Evolutionary conservation across 1,139 yeast genomes (phyloP).

Genomic region (Scheffersomyces cryptocercus): DNA sequence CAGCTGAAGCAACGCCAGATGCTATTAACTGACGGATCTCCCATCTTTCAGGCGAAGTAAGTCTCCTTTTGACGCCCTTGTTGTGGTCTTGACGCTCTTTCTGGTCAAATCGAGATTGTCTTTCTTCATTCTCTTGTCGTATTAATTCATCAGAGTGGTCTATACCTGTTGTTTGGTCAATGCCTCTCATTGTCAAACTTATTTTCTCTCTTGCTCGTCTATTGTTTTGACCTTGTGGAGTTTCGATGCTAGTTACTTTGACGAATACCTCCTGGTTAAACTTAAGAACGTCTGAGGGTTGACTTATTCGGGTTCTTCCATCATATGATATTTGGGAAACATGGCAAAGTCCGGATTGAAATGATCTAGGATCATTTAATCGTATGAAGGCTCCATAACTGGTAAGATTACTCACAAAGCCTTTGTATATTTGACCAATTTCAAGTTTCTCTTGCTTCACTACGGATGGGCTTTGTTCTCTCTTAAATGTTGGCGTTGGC

Average conservation of each 20-base stretch:
- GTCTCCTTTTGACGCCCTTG: constrained; percentile 37
- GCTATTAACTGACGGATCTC: constrained; percentile 81
- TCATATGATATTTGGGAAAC: constrained; percentile 62
- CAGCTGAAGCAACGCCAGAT: constrained; percentile 69
- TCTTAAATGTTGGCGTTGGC: constrained; percentile 1
- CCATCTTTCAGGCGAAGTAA: constrained; percentile 90
- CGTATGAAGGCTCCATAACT: constrained; percentile 80
- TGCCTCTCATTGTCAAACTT: constrained; percentile 68
- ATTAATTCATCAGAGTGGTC: constrained; percentile 27
- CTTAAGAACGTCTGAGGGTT: constrained; percentile 60
- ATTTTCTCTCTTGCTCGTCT: constrained; percentile 39
- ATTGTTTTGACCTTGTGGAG: constrained; percentile 14
- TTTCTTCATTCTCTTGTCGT: constrained; percentile 26
- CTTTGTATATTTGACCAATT: constrained; percentile 54
- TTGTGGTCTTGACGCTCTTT: constrained; percentile 11
- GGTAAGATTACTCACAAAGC: constrained; percentile 59
- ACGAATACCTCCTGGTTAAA: constrained; percentile 67
- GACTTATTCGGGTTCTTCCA: constrained; percentile 47
- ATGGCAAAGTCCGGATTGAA: constrained; percentile 67
- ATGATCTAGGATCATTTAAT: constrained; percentile 23
- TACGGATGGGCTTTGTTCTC: background rate
- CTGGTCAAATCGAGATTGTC: constrained; percentile 8
- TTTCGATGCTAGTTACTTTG: constrained; percentile 51
- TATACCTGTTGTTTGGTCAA: constrained; percentile 70
- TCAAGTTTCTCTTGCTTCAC: constrained; percentile 20